Evolutionary conservation across 2,329 filamentous ascomycete species (phyloP), one percentile per base, ranked within the genome.

Genomic region (Penicillium sp.): DNA sequence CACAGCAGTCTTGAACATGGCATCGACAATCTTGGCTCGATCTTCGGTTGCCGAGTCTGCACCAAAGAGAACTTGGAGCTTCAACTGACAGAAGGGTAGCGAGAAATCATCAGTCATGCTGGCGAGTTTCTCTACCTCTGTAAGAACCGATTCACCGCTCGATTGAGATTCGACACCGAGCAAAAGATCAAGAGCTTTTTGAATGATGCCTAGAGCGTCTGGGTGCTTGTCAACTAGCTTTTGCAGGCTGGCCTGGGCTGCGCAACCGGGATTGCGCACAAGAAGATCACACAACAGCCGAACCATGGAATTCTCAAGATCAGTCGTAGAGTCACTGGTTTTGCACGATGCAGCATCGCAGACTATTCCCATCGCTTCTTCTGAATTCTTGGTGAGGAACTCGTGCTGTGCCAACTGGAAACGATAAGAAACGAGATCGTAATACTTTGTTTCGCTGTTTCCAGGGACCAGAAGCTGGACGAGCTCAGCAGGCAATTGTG

Each of bases 61-160:
- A 32, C 68, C 67, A 56, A 76, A 74, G 14, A 75, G 59, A n/a
- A 73, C 58, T 49, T 75, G 72, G 10, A 77, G 63, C 53, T 77
- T 76, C 54, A 77, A 56, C 43, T 75, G 72, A 45, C 73, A 75
- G 40, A 75, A 72, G 5, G 75, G 72, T 24, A 77, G 65, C 9
- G 75, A 77, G 53, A 78, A 75, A 50, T 75, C 68, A 54, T 74
- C 69, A 10, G 72, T 71, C 57, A 69, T 68, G 13, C 63, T 59
- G 34, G 75, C 66, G 14, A 73, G 68, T 45, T 64, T 65, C 45
- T 75, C 68, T 4, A 72, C 68, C 41, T 73, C 67, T 7, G 61
- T 62, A 13, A 72, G 58, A 31, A 63, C 57, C 7, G 57, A 58
- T 14, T 44, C 45, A 9, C 48, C n/a, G 16, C 62, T 61, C 42